Conservation (phyloP, 2,329 filamentous ascomycete genomes). For the Fragosphaeria purpurea region DNA sequence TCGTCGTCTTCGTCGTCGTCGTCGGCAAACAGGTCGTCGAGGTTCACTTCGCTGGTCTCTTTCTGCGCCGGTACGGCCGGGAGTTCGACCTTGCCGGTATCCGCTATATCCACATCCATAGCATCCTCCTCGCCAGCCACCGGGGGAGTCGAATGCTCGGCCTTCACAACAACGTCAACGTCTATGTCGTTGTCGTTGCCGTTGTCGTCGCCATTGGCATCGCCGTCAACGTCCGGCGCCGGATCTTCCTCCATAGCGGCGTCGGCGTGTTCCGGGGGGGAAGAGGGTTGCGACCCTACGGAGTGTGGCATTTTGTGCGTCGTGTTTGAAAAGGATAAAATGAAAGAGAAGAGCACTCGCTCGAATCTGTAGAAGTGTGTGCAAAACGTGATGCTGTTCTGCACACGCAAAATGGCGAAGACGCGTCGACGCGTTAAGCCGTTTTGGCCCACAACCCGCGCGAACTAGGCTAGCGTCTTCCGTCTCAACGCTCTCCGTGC, state of each 20-base stretch:
- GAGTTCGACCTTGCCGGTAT: constrained; percentile 11
- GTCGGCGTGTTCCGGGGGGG: constrained; percentile 14
- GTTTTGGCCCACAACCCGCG: constrained; percentile 1
- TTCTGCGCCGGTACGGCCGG: constrained; percentile 1
- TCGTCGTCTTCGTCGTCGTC: constrained; percentile 33
- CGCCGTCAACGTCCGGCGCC: background rate
- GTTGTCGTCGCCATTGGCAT: constrained; percentile 18
- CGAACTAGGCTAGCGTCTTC: background rate
- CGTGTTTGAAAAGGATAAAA: background rate
- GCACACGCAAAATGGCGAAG: background rate
- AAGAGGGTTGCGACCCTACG: constrained; percentile 21
- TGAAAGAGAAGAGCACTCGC: no score
- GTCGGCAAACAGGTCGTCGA: constrained; percentile 51
- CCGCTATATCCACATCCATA: constrained; percentile 21
- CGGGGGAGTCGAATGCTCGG: constrained; percentile 13
- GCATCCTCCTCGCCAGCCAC: constrained; percentile 17
- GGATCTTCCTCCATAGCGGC: constrained; percentile 16
- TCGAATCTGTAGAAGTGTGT: no score
- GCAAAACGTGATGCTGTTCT: no score
- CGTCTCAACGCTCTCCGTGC: background rate
- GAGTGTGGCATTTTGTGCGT: constrained; percentile 35
- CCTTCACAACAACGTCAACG: constrained; percentile 20
- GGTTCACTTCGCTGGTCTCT: constrained; percentile 33
- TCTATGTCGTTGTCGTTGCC: constrained; percentile 26
- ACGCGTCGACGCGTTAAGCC: constrained; percentile 16